phyloP scores from a whole-genome alignment of 257 asterid genomes.

The Thymus quinquecostatus region DNA sequence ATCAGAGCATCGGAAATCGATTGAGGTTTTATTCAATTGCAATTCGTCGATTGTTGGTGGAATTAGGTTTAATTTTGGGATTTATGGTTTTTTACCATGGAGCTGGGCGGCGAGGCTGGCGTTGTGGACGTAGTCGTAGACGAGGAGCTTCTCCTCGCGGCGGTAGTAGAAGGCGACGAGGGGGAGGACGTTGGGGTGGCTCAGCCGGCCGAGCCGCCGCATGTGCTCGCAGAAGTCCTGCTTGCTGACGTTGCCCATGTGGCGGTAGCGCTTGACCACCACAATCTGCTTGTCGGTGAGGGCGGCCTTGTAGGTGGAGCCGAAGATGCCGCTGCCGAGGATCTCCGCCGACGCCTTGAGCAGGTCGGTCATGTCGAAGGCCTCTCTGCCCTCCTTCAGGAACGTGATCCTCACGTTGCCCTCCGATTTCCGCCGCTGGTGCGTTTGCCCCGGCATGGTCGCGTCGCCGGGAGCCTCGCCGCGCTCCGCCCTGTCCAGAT shows the following conservation, averaged over 20 bases:
- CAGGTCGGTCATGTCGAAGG: conserved; percentile 78
- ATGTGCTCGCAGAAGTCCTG: conserved; percentile 88
- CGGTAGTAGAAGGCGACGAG: conserved; percentile 76
- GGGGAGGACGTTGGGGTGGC: conserved; percentile 70
- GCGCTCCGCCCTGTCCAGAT: conserved; percentile 55
- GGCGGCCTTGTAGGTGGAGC: conserved; percentile 83
- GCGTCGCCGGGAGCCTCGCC: conserved; percentile 36
- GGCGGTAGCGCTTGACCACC: conserved; percentile 85
- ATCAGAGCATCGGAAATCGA: not conserved
- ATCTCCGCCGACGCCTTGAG: conserved; percentile 93
- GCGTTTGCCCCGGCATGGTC: conserved; percentile 33
- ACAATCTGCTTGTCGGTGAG: conserved; percentile 44
- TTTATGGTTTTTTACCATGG: conserved; percentile 54
- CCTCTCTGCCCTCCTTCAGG: conserved; percentile 50
- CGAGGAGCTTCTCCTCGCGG: conserved; percentile 91
- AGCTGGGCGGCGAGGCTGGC: conserved; percentile 79
- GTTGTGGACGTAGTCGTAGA: conserved; percentile 55
- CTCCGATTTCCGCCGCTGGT: conserved; percentile 42
- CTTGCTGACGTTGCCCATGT: conserved; percentile 75
- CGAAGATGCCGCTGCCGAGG: conserved; percentile 78
- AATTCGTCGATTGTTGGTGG: no score
- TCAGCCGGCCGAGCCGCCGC: conserved; percentile 81
- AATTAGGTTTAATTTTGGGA: no score
- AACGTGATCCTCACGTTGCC: conserved; percentile 61
- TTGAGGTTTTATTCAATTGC: no score